Evolutionary conservation across 768 basidiomycete species (phyloP).

Genomic region (Termitomyces sp.): DNA sequence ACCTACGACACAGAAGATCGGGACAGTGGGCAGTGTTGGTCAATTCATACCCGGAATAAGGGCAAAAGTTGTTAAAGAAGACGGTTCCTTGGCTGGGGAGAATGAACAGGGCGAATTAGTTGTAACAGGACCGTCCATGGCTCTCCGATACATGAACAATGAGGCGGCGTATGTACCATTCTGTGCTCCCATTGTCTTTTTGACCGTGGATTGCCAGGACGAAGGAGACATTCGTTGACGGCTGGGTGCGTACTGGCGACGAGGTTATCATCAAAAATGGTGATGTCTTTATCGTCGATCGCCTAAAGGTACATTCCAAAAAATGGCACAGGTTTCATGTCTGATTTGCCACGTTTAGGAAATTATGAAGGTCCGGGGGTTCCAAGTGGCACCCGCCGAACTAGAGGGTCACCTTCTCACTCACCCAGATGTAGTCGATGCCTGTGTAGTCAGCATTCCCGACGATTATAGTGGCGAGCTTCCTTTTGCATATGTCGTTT

Average conservation of each 20-base stretch:
- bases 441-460: constrained; percentile 61
- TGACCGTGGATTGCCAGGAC: constrained; percentile 34
- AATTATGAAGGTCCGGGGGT: constrained; percentile 64
- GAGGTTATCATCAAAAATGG: constrained; percentile 64
- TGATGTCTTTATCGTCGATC: constrained; percentile 69
- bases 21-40: constrained; percentile 54
- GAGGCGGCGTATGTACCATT: constrained; percentile 48
- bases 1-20: constrained; percentile 38
- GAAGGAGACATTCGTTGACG: constrained; percentile 59
- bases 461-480: constrained; percentile 78
- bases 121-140: constrained; percentile 56
- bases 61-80: constrained; percentile 53
- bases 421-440: constrained; percentile 58
- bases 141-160: constrained; percentile 56
- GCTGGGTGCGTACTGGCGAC: constrained; percentile 69
- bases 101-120: constrained; percentile 63
- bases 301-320: constrained; percentile 54
- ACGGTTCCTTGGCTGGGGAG: constrained; percentile 51
- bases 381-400: constrained; percentile 64
- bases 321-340: not conserved
- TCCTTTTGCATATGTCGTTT: constrained; percentile 67
- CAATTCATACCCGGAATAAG: constrained; percentile 53
- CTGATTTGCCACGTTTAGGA: constrained; percentile 39
- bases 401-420: constrained; percentile 61
- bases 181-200: not conserved